These are phyloP conservation scores for Umbelopsis ramanniana DNA, from an alignment of 192 early-diverging fungal genomes.

Conservation along the genomic window DNA sequence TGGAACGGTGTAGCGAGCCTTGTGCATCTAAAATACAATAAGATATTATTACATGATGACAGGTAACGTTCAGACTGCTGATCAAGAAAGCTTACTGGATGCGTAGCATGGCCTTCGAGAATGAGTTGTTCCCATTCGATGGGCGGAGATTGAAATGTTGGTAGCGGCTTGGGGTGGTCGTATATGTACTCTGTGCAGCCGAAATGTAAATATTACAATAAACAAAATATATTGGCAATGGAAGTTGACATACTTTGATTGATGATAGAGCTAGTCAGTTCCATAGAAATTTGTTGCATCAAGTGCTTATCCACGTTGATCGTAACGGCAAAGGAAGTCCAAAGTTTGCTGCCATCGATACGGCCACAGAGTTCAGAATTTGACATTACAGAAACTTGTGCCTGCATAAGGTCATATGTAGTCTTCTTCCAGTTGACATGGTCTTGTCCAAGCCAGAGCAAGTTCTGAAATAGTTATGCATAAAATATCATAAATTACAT, in stretches of 20 bases:
- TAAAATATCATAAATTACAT: too few species aligned
- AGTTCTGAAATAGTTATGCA: too few species aligned
- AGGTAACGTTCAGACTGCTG: not conserved
- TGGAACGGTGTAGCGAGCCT: constrained; percentile 56
- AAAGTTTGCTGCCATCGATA: constrained; percentile 42
- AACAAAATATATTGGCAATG: not conserved
- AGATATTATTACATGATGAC: constrained; percentile 4
- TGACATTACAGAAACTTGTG: not conserved
- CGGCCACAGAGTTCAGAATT: constrained; percentile 18
- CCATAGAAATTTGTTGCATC: constrained; percentile 45
- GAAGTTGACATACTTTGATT: constrained; percentile 50
- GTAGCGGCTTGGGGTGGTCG: constrained; percentile 36
- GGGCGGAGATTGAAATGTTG: constrained; percentile 42
- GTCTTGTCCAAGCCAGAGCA: not conserved
- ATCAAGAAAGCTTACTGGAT: constrained; percentile 48
- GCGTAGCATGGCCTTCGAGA: constrained; percentile 70
- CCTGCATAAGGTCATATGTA: not conserved
- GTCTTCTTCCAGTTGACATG: not conserved
- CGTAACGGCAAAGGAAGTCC: constrained; percentile 48
- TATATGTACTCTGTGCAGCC: constrained; percentile 44
- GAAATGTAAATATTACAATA: not conserved
- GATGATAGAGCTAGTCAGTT: constrained; percentile 57
- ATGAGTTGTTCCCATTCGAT: constrained; percentile 71
- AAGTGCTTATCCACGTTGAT: constrained; percentile 41
- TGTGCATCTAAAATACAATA: constrained; percentile 56